Conservation (phyloP, 1,139 yeast genomes). For the Zygoascus sp. region DNA sequence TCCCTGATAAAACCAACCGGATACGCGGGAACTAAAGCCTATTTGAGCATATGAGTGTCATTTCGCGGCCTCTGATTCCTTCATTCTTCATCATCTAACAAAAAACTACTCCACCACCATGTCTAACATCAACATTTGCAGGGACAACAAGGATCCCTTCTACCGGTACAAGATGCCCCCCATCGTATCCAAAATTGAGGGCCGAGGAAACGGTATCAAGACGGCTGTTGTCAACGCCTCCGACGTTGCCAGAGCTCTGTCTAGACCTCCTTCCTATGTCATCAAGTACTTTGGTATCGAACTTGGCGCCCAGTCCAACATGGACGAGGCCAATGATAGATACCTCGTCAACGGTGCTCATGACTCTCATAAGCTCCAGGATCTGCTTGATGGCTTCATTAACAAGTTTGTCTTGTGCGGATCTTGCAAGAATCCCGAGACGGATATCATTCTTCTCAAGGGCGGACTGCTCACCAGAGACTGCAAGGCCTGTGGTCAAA, state of each 20-base stretch:
- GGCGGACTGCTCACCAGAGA: constrained; percentile 79
- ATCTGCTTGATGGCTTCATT: constrained; percentile 89
- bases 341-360: constrained; percentile 94
- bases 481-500: constrained; percentile 97
- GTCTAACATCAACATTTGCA: constrained; percentile 90
- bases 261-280: constrained; percentile 87
- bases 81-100: neutral
- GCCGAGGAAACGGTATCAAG: constrained; percentile 98
- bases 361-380: constrained; percentile 86
- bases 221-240: constrained; percentile 87
- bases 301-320: constrained; percentile 91
- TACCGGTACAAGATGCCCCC: constrained; percentile 99
- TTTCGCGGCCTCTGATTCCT: neutral
- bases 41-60: neutral
- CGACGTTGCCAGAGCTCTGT: constrained; percentile 92
- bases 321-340: constrained; percentile 76
- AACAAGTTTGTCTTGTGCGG: constrained; percentile 89
- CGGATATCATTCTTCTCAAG: constrained; percentile 79
- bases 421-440: constrained; percentile 95
- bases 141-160: constrained; percentile 97
- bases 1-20: neutral
- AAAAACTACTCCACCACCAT: constrained; percentile 34
- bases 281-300: constrained; percentile 95
- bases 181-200: constrained; percentile 94
- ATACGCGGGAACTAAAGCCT: constrained; percentile 1